A percentile compares a stretch with the other conserved stretches of the same genome.
phyloP scores from a whole-genome alignment of 371 early-diverging fungal species.

The Mortierella polycephala region DNA sequence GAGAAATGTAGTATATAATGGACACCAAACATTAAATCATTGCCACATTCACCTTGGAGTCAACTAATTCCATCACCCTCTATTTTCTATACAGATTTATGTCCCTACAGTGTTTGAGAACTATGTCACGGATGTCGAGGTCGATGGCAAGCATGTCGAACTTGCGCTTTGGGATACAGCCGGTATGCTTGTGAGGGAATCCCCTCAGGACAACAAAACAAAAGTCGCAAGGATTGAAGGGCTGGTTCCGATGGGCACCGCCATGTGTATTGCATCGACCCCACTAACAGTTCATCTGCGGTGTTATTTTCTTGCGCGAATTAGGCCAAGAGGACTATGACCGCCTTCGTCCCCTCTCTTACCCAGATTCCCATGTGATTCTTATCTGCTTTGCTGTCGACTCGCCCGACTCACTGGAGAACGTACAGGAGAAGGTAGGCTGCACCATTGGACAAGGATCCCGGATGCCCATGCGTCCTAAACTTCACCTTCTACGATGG shows the following conservation, averaged over 20 bases:
- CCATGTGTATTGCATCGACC: not conserved
- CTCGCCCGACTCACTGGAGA: slow-evolving; percentile 94
- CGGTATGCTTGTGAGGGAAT: slow-evolving; percentile 61
- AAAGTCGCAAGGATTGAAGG: too few species aligned
- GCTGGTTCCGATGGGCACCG: too few species aligned
- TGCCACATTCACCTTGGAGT: not conserved
- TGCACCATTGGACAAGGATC: not conserved
- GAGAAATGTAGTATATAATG: too few species aligned
- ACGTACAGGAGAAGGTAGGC: slow-evolving; percentile 86
- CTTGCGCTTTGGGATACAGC: slow-evolving; percentile 99
- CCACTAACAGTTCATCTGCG: too few species aligned
- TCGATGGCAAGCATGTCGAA: slow-evolving; percentile 93
- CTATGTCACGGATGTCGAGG: slow-evolving; percentile 92
- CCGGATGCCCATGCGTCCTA: not conserved
- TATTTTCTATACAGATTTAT: slow-evolving; percentile 64
- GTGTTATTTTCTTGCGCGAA: not conserved
- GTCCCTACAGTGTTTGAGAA: slow-evolving; percentile 98
- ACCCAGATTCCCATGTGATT: slow-evolving; percentile 97
- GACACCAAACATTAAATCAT: too few species aligned
- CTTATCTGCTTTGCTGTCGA: slow-evolving; percentile 95
- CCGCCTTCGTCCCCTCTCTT: slow-evolving; percentile 96
- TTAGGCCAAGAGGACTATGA: slow-evolving; percentile 94
- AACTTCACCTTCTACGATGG: not conserved
- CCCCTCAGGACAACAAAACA: too few species aligned
- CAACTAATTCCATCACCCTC: not conserved